phyloP scores from a whole-genome alignment of 2,329 filamentous ascomycete genomes.

The Botrytis pseudocinerea region DNA sequence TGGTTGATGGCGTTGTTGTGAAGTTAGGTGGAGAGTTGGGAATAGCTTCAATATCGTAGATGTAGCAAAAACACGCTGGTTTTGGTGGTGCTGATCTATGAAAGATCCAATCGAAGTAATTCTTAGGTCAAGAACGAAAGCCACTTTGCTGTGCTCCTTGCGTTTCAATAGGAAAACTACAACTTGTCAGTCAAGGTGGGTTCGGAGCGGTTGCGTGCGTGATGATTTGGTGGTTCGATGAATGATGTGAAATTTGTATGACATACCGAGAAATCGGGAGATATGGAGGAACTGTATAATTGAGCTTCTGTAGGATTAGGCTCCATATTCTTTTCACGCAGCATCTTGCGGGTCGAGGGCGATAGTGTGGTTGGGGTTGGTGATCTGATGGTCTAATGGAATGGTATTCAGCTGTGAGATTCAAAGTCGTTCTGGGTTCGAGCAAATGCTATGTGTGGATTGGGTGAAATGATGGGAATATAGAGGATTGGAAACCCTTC shows the following conservation, averaged over 20 bases:
- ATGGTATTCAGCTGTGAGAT: neutral
- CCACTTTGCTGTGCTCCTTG: no score
- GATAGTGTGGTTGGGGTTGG: no score
- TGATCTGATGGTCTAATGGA: neutral
- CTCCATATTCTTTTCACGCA: neutral
- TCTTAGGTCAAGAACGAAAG: neutral
- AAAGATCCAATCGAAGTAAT: neutral
- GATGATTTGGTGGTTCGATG: neutral
- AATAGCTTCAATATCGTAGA: neutral
- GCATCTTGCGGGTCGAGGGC: neutral
- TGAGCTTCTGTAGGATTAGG: neutral
- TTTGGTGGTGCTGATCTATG: neutral
- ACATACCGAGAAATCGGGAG: neutral
- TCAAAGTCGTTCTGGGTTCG: neutral
- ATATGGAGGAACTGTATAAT: neutral
- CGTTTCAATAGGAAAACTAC: no score
- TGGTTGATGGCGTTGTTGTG: neutral
- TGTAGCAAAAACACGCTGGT: neutral
- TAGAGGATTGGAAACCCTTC: neutral
- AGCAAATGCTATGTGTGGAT: neutral
- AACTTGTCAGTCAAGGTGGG: no score
- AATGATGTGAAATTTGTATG: neutral
- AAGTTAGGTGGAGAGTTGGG: neutral
- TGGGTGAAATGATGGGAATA: neutral
- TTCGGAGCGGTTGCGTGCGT: no score